A percentile compares a stretch with the other conserved stretches of the same genome.
phyloP scores from a whole-genome alignment of 2,329 filamentous ascomycete genomes.

The Colletotrichum theobromicola region DNA sequence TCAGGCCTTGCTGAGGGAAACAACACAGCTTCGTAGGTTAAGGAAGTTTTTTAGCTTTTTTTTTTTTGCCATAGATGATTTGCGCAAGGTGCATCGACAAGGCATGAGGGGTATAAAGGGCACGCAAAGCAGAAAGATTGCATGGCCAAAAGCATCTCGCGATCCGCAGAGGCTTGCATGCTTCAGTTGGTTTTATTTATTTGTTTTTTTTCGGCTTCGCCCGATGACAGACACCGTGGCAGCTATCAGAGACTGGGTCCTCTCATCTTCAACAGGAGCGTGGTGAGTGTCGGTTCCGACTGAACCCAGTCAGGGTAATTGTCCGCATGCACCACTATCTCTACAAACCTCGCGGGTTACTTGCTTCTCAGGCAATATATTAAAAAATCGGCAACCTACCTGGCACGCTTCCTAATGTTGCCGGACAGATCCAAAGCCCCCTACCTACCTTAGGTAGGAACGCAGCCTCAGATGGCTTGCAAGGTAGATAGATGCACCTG shows the following conservation, averaged over 20 bases:
- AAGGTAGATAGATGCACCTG: background rate
- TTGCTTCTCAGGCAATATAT: background rate
- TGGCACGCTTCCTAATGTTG: background rate
- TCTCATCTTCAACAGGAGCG: background rate
- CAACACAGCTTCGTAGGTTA: background rate
- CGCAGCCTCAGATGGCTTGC: background rate
- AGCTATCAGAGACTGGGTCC: background rate
- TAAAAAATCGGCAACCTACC: background rate
- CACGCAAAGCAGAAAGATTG: background rate
- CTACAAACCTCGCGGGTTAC: background rate
- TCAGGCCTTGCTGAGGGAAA: background rate
- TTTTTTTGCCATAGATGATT: background rate
- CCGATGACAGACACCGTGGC: background rate
- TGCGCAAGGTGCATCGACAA: background rate
- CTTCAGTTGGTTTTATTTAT: background rate
- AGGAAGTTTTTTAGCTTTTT: too few species aligned
- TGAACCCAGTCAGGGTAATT: background rate
- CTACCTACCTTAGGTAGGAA: background rate
- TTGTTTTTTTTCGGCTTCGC: background rate
- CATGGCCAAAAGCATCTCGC: background rate
- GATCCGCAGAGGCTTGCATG: background rate
- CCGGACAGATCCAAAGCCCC: background rate
- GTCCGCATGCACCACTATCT: background rate
- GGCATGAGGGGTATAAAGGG: background rate
- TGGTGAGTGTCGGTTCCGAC: background rate